Conservation (phyloP, 345 rosid species). For the Boechera stricta region DNA sequence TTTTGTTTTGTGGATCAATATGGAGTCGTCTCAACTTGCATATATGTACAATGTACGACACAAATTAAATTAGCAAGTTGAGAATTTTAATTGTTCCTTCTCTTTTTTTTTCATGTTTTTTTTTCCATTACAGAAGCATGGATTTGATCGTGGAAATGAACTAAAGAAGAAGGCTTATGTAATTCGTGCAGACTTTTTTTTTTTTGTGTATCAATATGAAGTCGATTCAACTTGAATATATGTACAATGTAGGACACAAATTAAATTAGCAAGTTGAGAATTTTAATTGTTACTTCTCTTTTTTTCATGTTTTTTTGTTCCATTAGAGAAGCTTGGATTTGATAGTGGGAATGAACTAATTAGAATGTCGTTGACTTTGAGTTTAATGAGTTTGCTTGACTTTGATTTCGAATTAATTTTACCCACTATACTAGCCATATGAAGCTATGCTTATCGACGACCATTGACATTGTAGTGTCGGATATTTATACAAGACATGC, state of each 20-base stretch:
- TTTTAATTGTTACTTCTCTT: background rate
- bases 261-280: background rate
- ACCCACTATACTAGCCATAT: background rate
- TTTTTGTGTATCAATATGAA: background rate
- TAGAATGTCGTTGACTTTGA: slow-evolving; percentile 9
- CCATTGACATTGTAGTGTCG: background rate
- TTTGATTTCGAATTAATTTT: background rate
- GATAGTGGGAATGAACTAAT: background rate
- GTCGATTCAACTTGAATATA: slow-evolving; percentile 24
- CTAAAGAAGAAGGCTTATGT: slow-evolving; percentile 1
- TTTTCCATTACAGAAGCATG: background rate
- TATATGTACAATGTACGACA: background rate
- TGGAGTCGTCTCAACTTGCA: slow-evolving; percentile 22
- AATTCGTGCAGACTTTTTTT: slow-evolving; percentile 12
- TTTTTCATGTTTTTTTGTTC: background rate
- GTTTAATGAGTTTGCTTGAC: slow-evolving; percentile 2
- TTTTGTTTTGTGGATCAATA: background rate
- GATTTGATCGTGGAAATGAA: too few relatives aligned
- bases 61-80: background rate
- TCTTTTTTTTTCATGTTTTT: background rate
- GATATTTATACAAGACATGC: background rate
- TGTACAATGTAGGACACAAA: background rate
- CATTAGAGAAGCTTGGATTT: background rate
- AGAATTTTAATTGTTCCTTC: background rate
- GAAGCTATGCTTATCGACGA: background rate